phyloP scores from a whole-genome alignment of 306 rosid genomes.

The Lathyrus aphaca region DNA sequence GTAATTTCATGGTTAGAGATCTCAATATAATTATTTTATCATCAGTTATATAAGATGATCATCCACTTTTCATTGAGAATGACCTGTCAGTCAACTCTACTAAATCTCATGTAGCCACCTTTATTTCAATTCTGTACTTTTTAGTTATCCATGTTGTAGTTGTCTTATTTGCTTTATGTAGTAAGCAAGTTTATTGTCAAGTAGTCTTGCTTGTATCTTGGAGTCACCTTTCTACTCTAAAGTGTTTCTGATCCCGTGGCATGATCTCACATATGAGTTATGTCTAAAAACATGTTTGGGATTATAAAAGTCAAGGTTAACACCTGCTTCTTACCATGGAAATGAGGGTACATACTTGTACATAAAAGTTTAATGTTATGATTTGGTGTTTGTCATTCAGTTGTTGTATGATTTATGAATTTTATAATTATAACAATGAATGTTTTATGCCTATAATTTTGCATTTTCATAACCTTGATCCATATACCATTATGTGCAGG shows the following conservation, averaged over 20 bases:
- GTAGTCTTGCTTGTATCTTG: constrained; percentile 4
- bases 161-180: constrained; percentile 20
- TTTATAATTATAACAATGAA: background rate
- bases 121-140: constrained; percentile 10
- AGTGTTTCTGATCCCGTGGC: constrained; percentile 11
- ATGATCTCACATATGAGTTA: constrained; percentile 17
- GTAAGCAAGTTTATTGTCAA: background rate
- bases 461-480: constrained; percentile 32
- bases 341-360: constrained; percentile 18
- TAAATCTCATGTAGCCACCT: constrained; percentile 10
- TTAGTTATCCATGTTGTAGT: constrained; percentile 5
- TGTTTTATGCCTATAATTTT: constrained; percentile 29
- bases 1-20: constrained; percentile 7
- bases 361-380: constrained; percentile 10
- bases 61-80: background rate
- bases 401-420: constrained; percentile 7
- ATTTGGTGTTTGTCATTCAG: constrained; percentile 11
- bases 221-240: constrained; percentile 13
- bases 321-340: constrained; percentile 7
- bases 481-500: constrained; percentile 53
- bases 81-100: background rate
- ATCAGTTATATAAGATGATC: constrained; percentile 18
- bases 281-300: background rate
- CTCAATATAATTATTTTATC: background rate
- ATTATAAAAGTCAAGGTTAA: constrained; percentile 20